Base-by-base conservation (phyloP, 495 filamentous ascomycete species). In the Penicillium soppii region DNA sequence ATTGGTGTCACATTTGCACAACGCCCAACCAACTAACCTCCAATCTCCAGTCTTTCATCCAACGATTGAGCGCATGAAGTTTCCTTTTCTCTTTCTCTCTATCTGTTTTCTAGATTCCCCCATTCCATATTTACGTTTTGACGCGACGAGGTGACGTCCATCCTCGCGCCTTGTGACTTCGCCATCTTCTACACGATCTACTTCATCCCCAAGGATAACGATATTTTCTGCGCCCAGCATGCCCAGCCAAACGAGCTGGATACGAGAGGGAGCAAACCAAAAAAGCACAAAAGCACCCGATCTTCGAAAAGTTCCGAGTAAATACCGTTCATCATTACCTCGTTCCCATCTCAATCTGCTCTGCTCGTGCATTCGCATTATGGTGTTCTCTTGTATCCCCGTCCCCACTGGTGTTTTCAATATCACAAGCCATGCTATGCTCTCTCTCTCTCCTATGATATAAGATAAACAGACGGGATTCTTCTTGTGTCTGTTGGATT, bases 31-130 rank as follows among this genome's bases (percentile, higher is more conserved):
- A 16, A 46, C 52, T 27, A 25, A 40, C 49, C 23, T 55, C 59
- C 39, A 63, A 35, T 17, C 46, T 6, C 21, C 39, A 76, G 72
- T 65, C 68, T 20, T 76, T 76, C 56, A 75, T 76, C 59, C 73
- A 76, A 60, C 73, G 73, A 59, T 65, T 76, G 49, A 76, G 72
- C 64, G 69, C 69, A 65, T 76, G 61, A 71, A 57, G 21, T 50
- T 57, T 60, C 50, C 43, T 58, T 43, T 56, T 54, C 56, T 40
- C 53, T 29, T 41, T 59, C 47, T 54, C 56, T 45, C 54, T 56
- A 32, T 58, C 56, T 66, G 63, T 47, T 54, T 64, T 63, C 66
- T 71, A 75, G 70, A 75, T 75, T 69, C 69, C 68, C 69, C 72
- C 65, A 64, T 57, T 58, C 46, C 48, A 63, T 55, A 59, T 62